Conservation (phyloP, 2,329 filamentous ascomycete species). For the Fusarium sp. region DNA sequence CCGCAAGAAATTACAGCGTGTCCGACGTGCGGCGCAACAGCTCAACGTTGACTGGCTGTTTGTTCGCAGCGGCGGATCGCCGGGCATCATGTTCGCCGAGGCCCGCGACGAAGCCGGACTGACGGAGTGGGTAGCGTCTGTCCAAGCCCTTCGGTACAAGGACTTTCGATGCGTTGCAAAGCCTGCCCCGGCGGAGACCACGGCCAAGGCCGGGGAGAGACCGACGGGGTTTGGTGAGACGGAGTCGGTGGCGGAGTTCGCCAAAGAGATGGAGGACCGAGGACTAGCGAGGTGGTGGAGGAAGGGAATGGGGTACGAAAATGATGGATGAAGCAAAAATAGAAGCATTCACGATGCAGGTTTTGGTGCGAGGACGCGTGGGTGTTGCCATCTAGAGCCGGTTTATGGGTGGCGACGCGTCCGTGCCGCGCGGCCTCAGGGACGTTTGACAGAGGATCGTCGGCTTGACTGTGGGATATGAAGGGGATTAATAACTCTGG, state of each 20-base stretch:
- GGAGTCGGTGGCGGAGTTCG: conserved; percentile 76
- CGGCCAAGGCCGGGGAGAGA: conserved; percentile 13
- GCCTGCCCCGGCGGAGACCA: conserved; percentile 27
- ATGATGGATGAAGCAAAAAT: conserved; percentile 14
- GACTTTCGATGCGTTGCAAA: conserved; percentile 77
- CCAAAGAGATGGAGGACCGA: conserved; percentile 70
- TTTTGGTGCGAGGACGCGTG: background rate
- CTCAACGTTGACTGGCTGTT: conserved; percentile 73
- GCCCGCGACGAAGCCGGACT: conserved; percentile 68
- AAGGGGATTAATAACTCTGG: background rate
- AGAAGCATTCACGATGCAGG: background rate
- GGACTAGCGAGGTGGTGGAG: conserved; percentile 78
- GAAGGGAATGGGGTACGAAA: conserved; percentile 73
- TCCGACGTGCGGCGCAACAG: conserved; percentile 75
- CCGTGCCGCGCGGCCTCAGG: conserved; percentile 27
- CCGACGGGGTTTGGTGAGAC: conserved; percentile 67
- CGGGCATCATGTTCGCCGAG: conserved; percentile 86
- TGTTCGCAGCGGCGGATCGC: conserved; percentile 76
- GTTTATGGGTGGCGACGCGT: conserved; percentile 15
- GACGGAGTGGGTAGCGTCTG: conserved; percentile 74
- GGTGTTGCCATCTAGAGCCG: background rate
- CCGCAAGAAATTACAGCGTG: conserved; percentile 76
- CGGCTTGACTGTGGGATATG: background rate
- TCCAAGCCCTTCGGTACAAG: conserved; percentile 79
- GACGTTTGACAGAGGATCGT: conserved; percentile 10